Evolutionary conservation across 179 eudicot species (phyloP), one percentile per base, ranked within the genome.

Genomic region (Spinacia oleracea): DNA sequence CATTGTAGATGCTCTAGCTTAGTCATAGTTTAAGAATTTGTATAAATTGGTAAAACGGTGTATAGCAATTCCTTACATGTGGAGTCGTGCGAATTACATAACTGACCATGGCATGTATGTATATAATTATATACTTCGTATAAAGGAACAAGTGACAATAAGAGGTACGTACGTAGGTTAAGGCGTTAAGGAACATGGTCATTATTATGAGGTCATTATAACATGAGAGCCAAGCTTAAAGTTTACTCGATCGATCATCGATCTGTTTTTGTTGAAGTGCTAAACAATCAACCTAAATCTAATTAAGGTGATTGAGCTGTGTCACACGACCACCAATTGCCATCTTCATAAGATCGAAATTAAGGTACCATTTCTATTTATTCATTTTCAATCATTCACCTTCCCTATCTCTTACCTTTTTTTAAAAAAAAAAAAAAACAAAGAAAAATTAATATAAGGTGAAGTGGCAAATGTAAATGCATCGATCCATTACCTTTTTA

Each of bases 191-290:
- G 35, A 60, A 60, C 35, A 60, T 12, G 31, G 0, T 29, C 66
- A 11, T 60, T 60, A 27, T 27, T 29, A 27, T 60, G 3, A 60
- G 25, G 63, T 29, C 67, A 66, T 38, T 66, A 20, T 35, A 4
- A 20, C 25, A 66, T 66, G 42, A 66, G 12, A 2, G 25, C 11
- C 25, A 35, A 38, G 48, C 72, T 67, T 67, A 9, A 20, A 67
- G 43, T 40, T 67, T 18, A 67, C 72, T 40, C 72, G 7, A 4
- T 38, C 40, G n/a, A n/a, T n/a, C n/a, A n/a, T n/a, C n/a, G n/a
- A 38, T 64, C 48, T n/a, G 10, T 20, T 45, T 67, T 21, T 62
- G 58, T 12, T 78, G 77, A 60, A 78, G 81, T 78, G 71, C 70
- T 72, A 25, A 23, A 23, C 77, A 79, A 63, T 79, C 55, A 79